A percentile compares a stretch with the other conserved stretches of the same genome.
Evolutionary conservation across 805 yeast species (phyloP).

Genomic region (Barnettozyma sp.): DNA sequence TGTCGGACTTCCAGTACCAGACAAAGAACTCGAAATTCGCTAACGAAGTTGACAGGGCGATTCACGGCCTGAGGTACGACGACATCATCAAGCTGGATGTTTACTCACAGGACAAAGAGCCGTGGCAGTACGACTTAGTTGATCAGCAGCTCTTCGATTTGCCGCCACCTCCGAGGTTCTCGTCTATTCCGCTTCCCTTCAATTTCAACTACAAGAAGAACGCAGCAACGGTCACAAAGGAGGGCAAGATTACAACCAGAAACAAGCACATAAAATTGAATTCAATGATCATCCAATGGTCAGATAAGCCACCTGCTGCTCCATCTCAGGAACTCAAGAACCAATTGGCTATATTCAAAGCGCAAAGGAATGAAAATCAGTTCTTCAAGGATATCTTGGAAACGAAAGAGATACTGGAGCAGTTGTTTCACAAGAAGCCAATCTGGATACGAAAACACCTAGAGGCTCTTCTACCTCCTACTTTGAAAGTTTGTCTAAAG

Average conservation of each 20-base stretch:
- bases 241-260: constrained; percentile 41
- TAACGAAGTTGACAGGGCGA: constrained; percentile 31
- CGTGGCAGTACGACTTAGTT: constrained; percentile 25
- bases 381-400: constrained; percentile 25
- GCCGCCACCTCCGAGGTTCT: constrained; percentile 83
- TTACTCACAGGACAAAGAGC: constrained; percentile 29
- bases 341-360: constrained; percentile 33
- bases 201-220: constrained; percentile 74
- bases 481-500: constrained; percentile 43
- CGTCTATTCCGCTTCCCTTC: constrained; percentile 69
- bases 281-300: constrained; percentile 47
- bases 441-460: constrained; percentile 81
- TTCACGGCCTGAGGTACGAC: constrained; percentile 36
- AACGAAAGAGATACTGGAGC: constrained; percentile 25
- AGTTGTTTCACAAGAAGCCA: constrained; percentile 64
- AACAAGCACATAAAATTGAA: constrained; percentile 43
- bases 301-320: constrained; percentile 38
- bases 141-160: constrained; percentile 37
- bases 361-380: constrained; percentile 27
- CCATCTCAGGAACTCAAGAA: constrained; percentile 45
- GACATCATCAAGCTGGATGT: constrained; percentile 33
- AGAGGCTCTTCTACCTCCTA: constrained; percentile 42
- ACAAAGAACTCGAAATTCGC: constrained; percentile 51
- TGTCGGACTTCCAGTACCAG: constrained; percentile 80
- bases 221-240: constrained; percentile 43